Evolutionary conservation across 305 asterid genomes (phyloP).

Genomic region (Fraxinus nigra): DNA sequence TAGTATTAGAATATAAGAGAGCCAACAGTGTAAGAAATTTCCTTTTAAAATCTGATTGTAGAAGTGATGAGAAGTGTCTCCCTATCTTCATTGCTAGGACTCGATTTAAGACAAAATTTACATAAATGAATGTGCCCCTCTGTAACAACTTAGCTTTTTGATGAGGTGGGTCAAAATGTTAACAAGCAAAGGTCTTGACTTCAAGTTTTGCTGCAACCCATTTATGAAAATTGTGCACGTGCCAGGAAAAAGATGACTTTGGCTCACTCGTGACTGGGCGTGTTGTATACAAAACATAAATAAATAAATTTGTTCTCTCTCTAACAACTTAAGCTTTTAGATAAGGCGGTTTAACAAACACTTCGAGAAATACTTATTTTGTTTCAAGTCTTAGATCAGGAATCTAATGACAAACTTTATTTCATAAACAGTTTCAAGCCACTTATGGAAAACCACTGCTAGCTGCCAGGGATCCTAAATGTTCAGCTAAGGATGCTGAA

Average conservation of each 20-base stretch:
- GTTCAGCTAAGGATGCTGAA: slow-evolving; percentile 97
- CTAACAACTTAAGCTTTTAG: neutral
- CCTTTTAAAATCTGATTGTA: slow-evolving; percentile 4
- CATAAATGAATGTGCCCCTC: neutral
- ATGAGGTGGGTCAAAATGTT: neutral
- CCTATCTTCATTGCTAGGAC: slow-evolving; percentile 1
- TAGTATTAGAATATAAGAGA: neutral
- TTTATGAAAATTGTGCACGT: neutral
- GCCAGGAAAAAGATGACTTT: neutral
- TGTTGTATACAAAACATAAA: neutral
- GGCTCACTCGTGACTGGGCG: neutral
- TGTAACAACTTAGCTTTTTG: neutral
- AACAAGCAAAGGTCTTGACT: neutral
- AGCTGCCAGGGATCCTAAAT: slow-evolving; percentile 95
- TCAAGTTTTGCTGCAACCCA: neutral
- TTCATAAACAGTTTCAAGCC: slow-evolving; percentile 80
- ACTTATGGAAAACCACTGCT: slow-evolving; percentile 90
- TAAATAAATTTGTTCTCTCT: neutral
- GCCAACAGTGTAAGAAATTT: neutral
- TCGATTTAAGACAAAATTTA: neutral
- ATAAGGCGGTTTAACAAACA: neutral
- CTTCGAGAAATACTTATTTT: neutral
- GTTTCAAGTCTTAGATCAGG: slow-evolving; percentile 6
- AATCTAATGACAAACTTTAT: slow-evolving; percentile 22
- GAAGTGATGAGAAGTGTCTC: neutral